Evolutionary conservation across 2,329 filamentous ascomycete species (phyloP).

Genomic region (Coniella lustricola): DNA sequence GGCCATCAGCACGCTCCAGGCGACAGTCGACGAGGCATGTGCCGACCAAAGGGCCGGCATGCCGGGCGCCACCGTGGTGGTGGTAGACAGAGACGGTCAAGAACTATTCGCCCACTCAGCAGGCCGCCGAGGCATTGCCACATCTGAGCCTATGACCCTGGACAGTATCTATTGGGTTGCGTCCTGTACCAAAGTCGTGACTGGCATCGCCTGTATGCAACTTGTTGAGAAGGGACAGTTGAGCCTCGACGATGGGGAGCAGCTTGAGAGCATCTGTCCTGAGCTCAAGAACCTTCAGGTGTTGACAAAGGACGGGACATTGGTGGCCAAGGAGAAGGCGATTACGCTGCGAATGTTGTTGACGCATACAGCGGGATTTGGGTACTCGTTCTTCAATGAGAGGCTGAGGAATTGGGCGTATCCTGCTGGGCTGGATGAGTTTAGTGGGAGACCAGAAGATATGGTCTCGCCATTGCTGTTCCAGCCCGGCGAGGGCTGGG

Average conservation of each 20-base stretch:
- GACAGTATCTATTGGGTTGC: constrained; percentile 56
- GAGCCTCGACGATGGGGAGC: constrained; percentile 18
- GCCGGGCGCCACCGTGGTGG: constrained; percentile 37
- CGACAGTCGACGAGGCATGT: constrained; percentile 30
- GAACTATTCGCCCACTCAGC: constrained; percentile 41
- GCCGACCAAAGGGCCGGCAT: constrained; percentile 32
- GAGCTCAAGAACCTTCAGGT: constrained; percentile 43
- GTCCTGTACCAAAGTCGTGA: constrained; percentile 50
- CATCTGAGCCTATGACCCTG: constrained; percentile 13
- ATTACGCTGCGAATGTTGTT: constrained; percentile 55
- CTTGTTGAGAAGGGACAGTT: constrained; percentile 35
- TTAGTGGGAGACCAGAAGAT: constrained; percentile 45
- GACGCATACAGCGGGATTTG: constrained; percentile 49
- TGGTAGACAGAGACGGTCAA: constrained; percentile 40
- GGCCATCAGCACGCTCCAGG: constrained; percentile 18
- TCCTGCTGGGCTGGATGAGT: constrained; percentile 50
- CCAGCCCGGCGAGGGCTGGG: constrained; percentile 56
- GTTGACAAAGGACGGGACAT: constrained; percentile 29
- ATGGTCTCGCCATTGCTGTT: constrained; percentile 50
- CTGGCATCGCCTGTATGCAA: constrained; percentile 48
- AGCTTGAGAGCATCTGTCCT: constrained; percentile 30
- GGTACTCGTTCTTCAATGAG: constrained; percentile 49
- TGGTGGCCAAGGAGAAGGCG: constrained; percentile 36
- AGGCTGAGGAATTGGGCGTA: constrained; percentile 38
- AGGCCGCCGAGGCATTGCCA: constrained; percentile 36